Evolutionary conservation across 75 land plant genomes (phyloP), one percentile per base, ranked within the genome.

Genomic region (Selaginella moellendorffii): DNA sequence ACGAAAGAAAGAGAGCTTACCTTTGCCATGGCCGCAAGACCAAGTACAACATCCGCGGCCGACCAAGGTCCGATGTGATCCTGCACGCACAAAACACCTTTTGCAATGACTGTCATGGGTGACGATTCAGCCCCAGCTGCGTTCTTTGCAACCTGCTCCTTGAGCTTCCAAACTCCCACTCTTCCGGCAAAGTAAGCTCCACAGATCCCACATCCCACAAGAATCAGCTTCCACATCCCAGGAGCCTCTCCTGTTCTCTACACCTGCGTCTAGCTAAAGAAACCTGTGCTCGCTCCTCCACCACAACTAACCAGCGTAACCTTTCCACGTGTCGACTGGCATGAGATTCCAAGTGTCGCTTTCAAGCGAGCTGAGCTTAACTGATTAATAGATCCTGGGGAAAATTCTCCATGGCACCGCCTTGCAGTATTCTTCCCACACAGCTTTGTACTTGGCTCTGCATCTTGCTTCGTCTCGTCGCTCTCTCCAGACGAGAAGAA

Each of bases 391-490:
- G 22, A 89, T 54, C 18, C 81, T 82, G 5, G 98, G 96, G 14
- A 92, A 63, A 56, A 91, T 88, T 63, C 98, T 79, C 87, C 90
- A 92, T 20, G 96, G 98, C 27, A 88, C 90, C 26, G 78, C 73
- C 60, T 75, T 88, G 72, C 96, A 79, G 31, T 89, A 92, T 54
- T 90, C 85, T 27, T 60, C 68, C 98, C 90, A 92, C 25, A 80
- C 54, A 22, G 88, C 98, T 66, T 74, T 92, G 66, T 92, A 92
- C 72, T 92, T 92, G 67, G 73, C 69, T 28, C 81, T 71, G 65
- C 96, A 92, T 42, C 80, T 80, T 46, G 83, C 87, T 74, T 92
- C 98, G 63, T 92, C 98, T 64, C 98, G 69, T 67, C 96, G 75
- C 70, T 92, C 98, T 72, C 98, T 81, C 98, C 98, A 89, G 24